A percentile compares a stretch with the other conserved stretches of the same genome.
phyloP scores from a whole-genome alignment of 768 basidiomycete species.

The Pisolithus microcarpus region DNA sequence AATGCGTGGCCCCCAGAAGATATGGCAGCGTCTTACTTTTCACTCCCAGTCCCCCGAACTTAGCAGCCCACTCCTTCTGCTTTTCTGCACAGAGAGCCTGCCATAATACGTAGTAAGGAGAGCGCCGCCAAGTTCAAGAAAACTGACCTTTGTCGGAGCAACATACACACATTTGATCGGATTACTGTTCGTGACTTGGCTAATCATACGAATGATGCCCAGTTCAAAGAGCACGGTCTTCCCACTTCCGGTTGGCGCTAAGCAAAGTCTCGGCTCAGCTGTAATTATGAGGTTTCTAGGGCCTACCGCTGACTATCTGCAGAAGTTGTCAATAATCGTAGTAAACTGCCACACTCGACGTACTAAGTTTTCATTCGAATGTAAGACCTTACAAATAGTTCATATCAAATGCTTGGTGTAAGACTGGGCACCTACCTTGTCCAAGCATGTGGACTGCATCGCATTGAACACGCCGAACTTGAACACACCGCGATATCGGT shows the following conservation, averaged over 20 bases:
- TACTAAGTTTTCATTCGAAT: conserved; percentile 62
- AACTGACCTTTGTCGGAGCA: conserved; percentile 77
- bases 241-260: conserved; percentile 93
- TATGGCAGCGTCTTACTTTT: conserved; percentile 46
- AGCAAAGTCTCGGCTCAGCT: conserved; percentile 2
- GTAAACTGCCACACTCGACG: conserved; percentile 5
- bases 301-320: conserved; percentile 67
- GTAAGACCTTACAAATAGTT: conserved; percentile 40
- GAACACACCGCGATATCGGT: conserved; percentile 74
- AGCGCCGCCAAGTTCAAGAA: not conserved
- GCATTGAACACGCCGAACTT: conserved; percentile 89
- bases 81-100: conserved; percentile 88
- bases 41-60: conserved; percentile 70
- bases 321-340: conserved; percentile 2
- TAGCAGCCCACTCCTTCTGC: conserved; percentile 72
- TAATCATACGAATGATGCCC: conserved; percentile 71
- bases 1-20: not conserved
- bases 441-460: conserved; percentile 79
- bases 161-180: conserved; percentile 80
- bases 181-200: conserved; percentile 30
- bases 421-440: conserved; percentile 44
- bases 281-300: conserved; percentile 2
- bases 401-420: not conserved
- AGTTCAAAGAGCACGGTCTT: conserved; percentile 96
- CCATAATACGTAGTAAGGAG: not conserved